phyloP scores from a whole-genome alignment of 306 rosid genomes.

The Citrullus mucosospermus region DNA sequence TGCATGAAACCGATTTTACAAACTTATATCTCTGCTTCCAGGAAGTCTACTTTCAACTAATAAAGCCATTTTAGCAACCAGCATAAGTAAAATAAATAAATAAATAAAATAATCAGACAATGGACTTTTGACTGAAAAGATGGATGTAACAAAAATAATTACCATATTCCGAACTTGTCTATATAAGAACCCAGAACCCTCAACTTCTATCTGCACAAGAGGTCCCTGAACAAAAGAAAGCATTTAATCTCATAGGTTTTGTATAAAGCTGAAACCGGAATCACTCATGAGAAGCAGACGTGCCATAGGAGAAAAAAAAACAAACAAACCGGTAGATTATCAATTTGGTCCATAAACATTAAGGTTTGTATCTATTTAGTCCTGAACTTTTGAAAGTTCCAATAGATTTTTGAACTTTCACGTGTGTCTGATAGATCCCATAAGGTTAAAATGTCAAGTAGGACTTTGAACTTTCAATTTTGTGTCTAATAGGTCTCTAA shows the following conservation, averaged over 20 bases:
- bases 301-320: not conserved
- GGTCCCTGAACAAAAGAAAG: slow-evolving; percentile 25
- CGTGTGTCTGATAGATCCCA: too few species aligned
- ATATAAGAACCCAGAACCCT: slow-evolving; percentile 88
- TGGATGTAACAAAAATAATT: not conserved
- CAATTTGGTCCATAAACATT: not conserved
- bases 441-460: too few species aligned
- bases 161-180: slow-evolving; percentile 98
- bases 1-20: not conserved
- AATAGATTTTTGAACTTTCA: not conserved
- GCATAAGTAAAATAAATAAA: not conserved
- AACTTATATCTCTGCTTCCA: not conserved
- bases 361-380: not conserved
- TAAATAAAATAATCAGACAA: not conserved
- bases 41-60: not conserved
- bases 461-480: not conserved
- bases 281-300: not conserved
- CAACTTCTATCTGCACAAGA: slow-evolving; percentile 55
- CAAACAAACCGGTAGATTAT: too few species aligned
- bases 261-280: not conserved
- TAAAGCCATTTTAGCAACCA: not conserved
- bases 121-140: too few species aligned
- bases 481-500: not conserved
- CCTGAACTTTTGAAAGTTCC: too few species aligned
- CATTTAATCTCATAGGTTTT: not conserved